Evolutionary conservation across 208 protist genomes (phyloP), one percentile per base, ranked within the genome.

Genomic region (Crithidia sp.): DNA sequence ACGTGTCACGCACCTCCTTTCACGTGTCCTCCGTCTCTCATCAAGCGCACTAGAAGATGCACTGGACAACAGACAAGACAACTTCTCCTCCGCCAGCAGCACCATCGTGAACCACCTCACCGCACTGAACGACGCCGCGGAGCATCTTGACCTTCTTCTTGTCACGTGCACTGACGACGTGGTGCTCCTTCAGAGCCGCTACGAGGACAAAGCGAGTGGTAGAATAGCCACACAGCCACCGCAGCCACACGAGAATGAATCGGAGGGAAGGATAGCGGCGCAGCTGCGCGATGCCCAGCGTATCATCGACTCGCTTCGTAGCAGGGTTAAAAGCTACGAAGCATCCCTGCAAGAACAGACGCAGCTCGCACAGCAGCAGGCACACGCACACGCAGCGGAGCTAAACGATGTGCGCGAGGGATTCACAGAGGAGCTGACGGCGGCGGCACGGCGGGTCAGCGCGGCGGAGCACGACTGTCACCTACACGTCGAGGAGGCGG

Each of bases 391-490:
- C 49, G 45, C 13, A 2, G 47, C 56, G 14, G 36, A 28, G 16
- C 10, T 71, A 7, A 14, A 17, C 6, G n/a, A 43, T 17, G 53
- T 57, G 17, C 72, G 43, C 14, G 65, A 55, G 3, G 41, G 36
- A 0, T 50, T 70, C 16, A 13, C 40, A 14, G 36, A 54, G 12
- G 73, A 77, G 19, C 9, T 67, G 36, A 45, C 60, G 49, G 65
- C 49, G 17, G 58, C 73, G n/a, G 44, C 58, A 0, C 73, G 65
- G 5, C 65, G 58, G 4, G 49, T 61, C 2, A 77, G 65, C 17
- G 50, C 73, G 2, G 73, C 73, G 7, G 65, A 77, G 65, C 57
- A 77, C 60, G 57, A 39, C 0, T 47, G 39, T 13, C n/a, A 7
- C 43, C 40, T 72, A 7, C 49, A 39, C 52, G 17, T 41, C 5